Evolutionary conservation across 768 basidiomycete genomes (phyloP).

Genomic region (Tylopilus vinaceipallidus): DNA sequence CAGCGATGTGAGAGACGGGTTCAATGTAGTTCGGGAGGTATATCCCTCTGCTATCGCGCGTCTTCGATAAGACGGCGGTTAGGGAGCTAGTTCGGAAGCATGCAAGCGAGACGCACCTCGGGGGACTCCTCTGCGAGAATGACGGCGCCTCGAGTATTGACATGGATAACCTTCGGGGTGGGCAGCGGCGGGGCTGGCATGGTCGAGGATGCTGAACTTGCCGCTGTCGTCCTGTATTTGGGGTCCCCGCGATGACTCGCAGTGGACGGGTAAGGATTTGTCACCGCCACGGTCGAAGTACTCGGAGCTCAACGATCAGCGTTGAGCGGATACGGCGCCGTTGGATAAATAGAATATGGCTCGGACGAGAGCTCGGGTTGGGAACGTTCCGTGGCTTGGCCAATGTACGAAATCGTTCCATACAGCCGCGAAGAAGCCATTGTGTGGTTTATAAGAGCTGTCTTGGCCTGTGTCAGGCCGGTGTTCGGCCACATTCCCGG

Average conservation of each 20-base stretch:
- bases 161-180: slow-evolving; percentile 83
- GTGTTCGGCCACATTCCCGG: background rate
- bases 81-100: slow-evolving; percentile 9
- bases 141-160: slow-evolving; percentile 91
- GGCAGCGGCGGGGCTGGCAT: slow-evolving; percentile 68
- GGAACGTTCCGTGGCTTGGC: slow-evolving; percentile 7
- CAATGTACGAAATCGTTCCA: slow-evolving; percentile 4
- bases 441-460: slow-evolving; percentile 1
- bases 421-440: slow-evolving; percentile 2
- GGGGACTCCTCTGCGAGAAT: slow-evolving; percentile 94
- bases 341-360: background rate
- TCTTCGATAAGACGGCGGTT: slow-evolving; percentile 43
- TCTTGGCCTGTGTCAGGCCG: background rate
- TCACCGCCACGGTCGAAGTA: slow-evolving; percentile 13
- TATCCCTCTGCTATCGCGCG: slow-evolving; percentile 91
- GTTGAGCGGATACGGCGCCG: slow-evolving; percentile 2
- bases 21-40: slow-evolving; percentile 98
- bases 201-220: slow-evolving; percentile 14
- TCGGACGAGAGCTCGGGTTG: background rate
- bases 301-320: no score
- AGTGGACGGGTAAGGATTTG: slow-evolving; percentile 7
- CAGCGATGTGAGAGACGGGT: slow-evolving; percentile 94
- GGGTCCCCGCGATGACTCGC: slow-evolving; percentile 10
- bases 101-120: slow-evolving; percentile 55
- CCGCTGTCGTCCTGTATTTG: slow-evolving; percentile 13